Evolutionary conservation across 2,329 filamentous ascomycete genomes (phyloP), one percentile per base, ranked within the genome.

Genomic region (Orbilia oligospora): DNA sequence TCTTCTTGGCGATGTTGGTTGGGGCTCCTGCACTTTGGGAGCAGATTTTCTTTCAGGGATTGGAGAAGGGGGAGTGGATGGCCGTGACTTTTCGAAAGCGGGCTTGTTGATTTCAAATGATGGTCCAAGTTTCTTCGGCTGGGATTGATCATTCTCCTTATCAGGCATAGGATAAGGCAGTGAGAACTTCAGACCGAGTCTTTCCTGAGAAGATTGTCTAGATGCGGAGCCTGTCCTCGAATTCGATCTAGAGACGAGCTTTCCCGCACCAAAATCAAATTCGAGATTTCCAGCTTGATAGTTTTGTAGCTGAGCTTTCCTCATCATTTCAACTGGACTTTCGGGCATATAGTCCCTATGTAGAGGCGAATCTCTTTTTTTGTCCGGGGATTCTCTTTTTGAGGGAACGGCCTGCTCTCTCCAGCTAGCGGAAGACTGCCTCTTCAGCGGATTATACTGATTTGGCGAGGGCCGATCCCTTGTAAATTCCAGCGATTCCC

Each of bases 361-460:
- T 18, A 72, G 46, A 24, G 75, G 75, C 0, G 75, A 78, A 20
- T 68, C 68, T 44, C 49, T 38, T 55, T 68, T 72, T 64, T 72
- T 72, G 1, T 78, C 68, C 1, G 75, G 75, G n/a, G 75, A 78
- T 24, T 78, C 75, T 38, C 75, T 78, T 20, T 78, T 78, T 2
- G 75, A 78, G 14, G 75, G 75, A 49, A 78, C 18, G 3, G 75
- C 75, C 30, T 78, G 75, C 36, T 78, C 75, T 46, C 75, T 72
- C 75, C 75, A 78, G 68, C 75, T 78, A 2, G 75, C 75, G 12
- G 75, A 78, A 44, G 75, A 78, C 36, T 78, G 75, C 27, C 75
- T 68, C 64, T 78, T 78, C 63, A 78, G 68, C 5, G 75, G 75
- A 44, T 78, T 78, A 51, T 78, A 78, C 64, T 78, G 75, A 69